A percentile compares a stretch with the other conserved stretches of the same genome.
phyloP scores from a whole-genome alignment of 495 filamentous ascomycete species.

The Xanthoparmelia taractica region DNA sequence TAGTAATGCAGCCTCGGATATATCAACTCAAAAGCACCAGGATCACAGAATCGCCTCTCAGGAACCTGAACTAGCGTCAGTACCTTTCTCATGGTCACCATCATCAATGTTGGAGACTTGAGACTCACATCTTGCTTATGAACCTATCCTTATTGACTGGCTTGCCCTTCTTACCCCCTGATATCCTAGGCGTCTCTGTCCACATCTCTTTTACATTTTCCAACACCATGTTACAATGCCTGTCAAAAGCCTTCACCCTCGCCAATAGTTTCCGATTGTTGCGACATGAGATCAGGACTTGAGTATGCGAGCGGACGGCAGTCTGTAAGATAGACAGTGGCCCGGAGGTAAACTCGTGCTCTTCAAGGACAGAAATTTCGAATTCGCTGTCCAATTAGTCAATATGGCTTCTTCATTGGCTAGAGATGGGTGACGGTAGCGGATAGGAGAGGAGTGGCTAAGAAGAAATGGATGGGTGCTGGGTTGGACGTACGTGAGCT shows the following conservation, averaged over 20 bases:
- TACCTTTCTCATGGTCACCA: background rate
- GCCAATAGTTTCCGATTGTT: conserved; percentile 82
- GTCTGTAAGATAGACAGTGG: conserved; percentile 89
- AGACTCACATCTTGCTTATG: conserved; percentile 88
- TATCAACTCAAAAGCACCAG: conserved; percentile 77
- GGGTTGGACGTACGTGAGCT: conserved; percentile 60
- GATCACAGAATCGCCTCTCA: conserved; percentile 90
- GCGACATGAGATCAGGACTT: conserved; percentile 83
- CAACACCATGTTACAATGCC: conserved; percentile 96
- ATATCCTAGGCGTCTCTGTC: conserved; percentile 80
- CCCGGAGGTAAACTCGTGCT: conserved; percentile 81
- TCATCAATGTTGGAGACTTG: background rate
- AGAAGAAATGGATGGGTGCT: conserved; percentile 3
- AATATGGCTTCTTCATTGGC: background rate
- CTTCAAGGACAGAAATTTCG: conserved; percentile 79
- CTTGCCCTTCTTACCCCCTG: conserved; percentile 73
- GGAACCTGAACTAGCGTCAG: conserved; percentile 57
- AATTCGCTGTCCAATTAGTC: conserved; percentile 57
- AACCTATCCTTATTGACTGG: conserved; percentile 97
- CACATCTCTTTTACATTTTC: conserved; percentile 99
- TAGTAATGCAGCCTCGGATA: conserved; percentile 9
- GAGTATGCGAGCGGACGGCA: conserved; percentile 75
- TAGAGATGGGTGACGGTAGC: background rate
- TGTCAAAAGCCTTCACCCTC: conserved; percentile 78
- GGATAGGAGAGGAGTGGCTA: conserved; percentile 13